These are phyloP conservation scores for Amanita muscaria DNA, from an alignment of 768 basidiomycete genomes.

Conservation along the genomic window DNA sequence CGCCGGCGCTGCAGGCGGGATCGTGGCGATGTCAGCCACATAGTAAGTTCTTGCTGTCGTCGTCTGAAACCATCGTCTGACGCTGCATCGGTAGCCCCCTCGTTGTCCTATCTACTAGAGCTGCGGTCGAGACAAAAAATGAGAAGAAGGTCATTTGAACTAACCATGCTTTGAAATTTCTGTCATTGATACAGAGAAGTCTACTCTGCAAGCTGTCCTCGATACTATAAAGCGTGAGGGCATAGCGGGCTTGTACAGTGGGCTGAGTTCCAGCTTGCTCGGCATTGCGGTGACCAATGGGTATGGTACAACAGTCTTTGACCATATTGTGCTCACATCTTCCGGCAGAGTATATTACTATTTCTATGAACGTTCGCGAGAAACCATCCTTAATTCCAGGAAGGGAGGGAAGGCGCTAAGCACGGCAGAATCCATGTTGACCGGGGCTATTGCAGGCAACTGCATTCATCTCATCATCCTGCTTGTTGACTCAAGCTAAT, in stretches of 20 bases:
- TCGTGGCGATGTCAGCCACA: conserved; percentile 83
- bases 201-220: conserved; percentile 53
- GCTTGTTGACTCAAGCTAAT: not conserved
- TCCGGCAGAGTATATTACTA: conserved; percentile 78
- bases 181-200: conserved; percentile 29
- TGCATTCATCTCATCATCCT: not conserved
- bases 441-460: conserved; percentile 79
- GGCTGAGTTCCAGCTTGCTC: conserved; percentile 74
- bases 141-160: conserved; percentile 50
- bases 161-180: not conserved
- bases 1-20: conserved; percentile 86
- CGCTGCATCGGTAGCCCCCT: conserved; percentile 55
- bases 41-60: conserved; percentile 44
- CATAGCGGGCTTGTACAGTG: conserved; percentile 75
- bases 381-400: conserved; percentile 45
- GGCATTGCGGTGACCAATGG: conserved; percentile 93
- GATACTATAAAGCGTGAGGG: conserved; percentile 85
- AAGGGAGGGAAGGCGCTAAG: conserved; percentile 59
- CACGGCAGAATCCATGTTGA: conserved; percentile 84
- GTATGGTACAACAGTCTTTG: conserved; percentile 29
- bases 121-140: conserved; percentile 81
- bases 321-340: conserved; percentile 1
- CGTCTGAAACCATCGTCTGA: conserved; percentile 9
- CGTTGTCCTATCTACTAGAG: conserved; percentile 85
- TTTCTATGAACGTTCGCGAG: conserved; percentile 72